Evolutionary conservation across 2,329 filamentous ascomycete species (phyloP), one percentile per base, ranked within the genome.

Genomic region (Drechslerella coelobrocha): DNA sequence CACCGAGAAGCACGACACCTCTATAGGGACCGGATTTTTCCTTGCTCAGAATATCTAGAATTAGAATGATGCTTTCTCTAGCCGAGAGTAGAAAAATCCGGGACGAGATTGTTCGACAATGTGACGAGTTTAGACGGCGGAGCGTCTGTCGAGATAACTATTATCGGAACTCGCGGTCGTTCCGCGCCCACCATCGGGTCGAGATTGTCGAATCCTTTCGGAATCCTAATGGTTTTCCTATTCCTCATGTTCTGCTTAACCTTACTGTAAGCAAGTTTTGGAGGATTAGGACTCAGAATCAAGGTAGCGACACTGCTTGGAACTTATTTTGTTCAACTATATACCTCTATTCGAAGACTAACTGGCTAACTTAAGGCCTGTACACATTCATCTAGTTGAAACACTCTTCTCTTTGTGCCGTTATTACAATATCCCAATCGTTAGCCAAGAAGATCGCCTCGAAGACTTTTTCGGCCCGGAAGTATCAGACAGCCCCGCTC

Each of bases 111-210:
- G 19, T 45, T 17, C 14, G 41, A 21, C 41, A 45, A 45, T 45
- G 41, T 23, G 19, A 45, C 19, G 41, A 45, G 14, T 6, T 45
- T 17, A 45, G 41, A 45, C 14, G 41, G 21, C 41, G 41, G n/a
- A 45, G 41, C 19, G 10, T 45, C 41, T 45, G n/a, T 45, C 41
- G 41, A 45, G 41, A 45, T 23, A 45, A 45, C 41, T 45, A 45
- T 21, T 19, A 23, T 3, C 41, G 41, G 19, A 45, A 45, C 41
- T n/a, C 8, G 19, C 41, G 14, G 14, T 45, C 41, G 5, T 19
- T 45, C 9, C 41, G 41, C 5, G 41, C 41, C 4, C 17, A 45
- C 21, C 41, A 45, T 45, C 41, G 41, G 10, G 41, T 45, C 5
- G 41, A 45, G 41, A 10, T 45, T 45, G 41, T 45, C n/a, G 41